Conservation (phyloP, 2,329 filamentous ascomycete genomes). For the Fragosphaeria purpurea region DNA sequence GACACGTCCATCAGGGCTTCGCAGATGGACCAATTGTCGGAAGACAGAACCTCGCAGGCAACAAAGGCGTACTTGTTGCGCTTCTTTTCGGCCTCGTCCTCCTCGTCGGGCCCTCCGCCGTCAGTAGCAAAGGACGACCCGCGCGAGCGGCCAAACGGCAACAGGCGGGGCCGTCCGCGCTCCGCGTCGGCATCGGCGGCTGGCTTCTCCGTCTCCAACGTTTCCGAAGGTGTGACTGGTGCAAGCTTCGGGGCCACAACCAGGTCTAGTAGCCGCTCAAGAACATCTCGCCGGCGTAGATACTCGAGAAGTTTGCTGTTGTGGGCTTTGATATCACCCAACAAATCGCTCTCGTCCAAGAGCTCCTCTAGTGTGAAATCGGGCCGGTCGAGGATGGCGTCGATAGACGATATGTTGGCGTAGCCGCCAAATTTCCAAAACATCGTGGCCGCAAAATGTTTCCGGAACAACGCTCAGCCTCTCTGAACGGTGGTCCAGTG, state of each 20-base stretch:
- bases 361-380: conserved; percentile 93
- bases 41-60: conserved; percentile 84
- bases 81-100: conserved; percentile 79
- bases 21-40: conserved; percentile 93
- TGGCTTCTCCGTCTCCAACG: conserved; percentile 21
- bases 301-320: conserved; percentile 97
- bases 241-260: conserved; percentile 71
- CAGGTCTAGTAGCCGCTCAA: conserved; percentile 81
- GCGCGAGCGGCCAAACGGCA: conserved; percentile 41
- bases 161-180: conserved; percentile 31
- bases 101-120: conserved; percentile 34
- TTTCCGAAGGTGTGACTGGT: conserved; percentile 39
- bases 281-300: conserved; percentile 73
- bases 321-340: conserved; percentile 96
- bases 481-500: not conserved
- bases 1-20: conserved; percentile 69
- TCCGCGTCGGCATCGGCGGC: conserved; percentile 13
- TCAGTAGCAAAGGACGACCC: conserved; percentile 43
- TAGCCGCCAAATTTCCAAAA: conserved; percentile 99
- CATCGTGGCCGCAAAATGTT: conserved; percentile 54
- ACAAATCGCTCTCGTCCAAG: conserved; percentile 89
- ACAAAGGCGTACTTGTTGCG: conserved; percentile 91
- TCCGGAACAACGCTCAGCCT: too few relatives aligned
- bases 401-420: conserved; percentile 92
- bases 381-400: conserved; percentile 92